Conservation (phyloP, 176 grass and related monocot species). For the Paspalum notatum region DNA sequence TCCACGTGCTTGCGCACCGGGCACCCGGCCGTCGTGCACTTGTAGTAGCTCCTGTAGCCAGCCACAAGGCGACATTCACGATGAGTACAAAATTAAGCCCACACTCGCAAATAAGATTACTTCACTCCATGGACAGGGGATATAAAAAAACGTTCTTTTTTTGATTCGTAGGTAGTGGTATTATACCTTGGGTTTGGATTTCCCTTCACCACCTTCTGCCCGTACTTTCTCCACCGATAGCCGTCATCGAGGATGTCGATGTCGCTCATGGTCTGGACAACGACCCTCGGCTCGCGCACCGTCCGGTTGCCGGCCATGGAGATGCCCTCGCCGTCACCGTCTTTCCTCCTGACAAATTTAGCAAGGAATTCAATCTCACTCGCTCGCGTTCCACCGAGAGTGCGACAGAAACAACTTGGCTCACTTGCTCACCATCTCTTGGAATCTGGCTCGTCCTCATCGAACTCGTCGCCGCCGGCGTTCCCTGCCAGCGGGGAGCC, state of each 20-base stretch:
- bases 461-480: constrained; percentile 47
- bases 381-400: background rate
- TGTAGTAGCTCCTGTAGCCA: constrained; percentile 83
- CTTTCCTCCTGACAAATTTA: constrained; percentile 60
- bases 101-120: background rate
- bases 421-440: constrained; percentile 82
- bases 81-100: background rate
- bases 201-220: constrained; percentile 97
- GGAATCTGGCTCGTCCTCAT: constrained; percentile 81
- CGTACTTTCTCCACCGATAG: constrained; percentile 96
- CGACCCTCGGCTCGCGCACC: constrained; percentile 81
- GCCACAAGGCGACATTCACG: background rate
- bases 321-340: constrained; percentile 58
- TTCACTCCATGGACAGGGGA: background rate
- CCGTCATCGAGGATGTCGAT: constrained; percentile 98
- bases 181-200: constrained; percentile 85
- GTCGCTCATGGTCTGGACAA: constrained; percentile 94
- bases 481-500: constrained; percentile 44
- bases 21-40: constrained; percentile 83
- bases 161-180: background rate
- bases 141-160: background rate
- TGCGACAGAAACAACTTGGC: constrained; percentile 16
- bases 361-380: background rate
- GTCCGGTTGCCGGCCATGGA: constrained; percentile 73
- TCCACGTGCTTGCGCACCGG: constrained; percentile 97